Evolutionary conservation across 805 yeast genomes (phyloP), one percentile per base, ranked within the genome.

Genomic region (Yarrowia porcina): DNA sequence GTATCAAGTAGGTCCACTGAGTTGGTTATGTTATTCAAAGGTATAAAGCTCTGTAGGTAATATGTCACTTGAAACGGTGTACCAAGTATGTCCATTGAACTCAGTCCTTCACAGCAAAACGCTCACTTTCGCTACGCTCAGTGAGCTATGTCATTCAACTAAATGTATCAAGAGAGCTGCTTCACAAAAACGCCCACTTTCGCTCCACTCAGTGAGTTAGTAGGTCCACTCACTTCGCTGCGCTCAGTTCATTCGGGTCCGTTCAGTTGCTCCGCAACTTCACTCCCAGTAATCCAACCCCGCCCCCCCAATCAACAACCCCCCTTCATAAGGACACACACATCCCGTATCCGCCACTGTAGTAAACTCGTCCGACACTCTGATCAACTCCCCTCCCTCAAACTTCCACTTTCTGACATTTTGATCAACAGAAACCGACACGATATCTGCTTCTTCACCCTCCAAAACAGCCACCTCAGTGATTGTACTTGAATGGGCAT

Each of bases 291-390:
- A 66, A 42, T 90, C 83, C n/a, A 89, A 67, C 2, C 97, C 97
- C 1, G 92, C 88, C 13, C 97, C 97, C 11, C 93, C 97, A 35
- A 89, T 74, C 71, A 0, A 79, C 76, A 28, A 80, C 61, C 68
- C 68, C 0, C 73, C 75, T 11, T 72, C 70, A 4, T 67, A 65
- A 1, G 72, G 66, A 0, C 63, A 49, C 0, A 76, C 89, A 28
- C 85, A 73, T 0, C 97, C 97, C 0, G 97, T 90, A 69, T 93
- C 99, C 0, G 97, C 96, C 35, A 91, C 83, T 0, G 96, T 86
- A 1, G 97, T 89, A 72, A 87, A 89, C 47, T 72, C 72, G 0
- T 80, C 76, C 9, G 79, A 78, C 0, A 72, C 7, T 23, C 79
- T 64, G 4, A 49, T 63, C 28, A 83, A 63, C 3, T 64, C 47